A percentile compares a stretch with the other conserved stretches of the same genome.
Evolutionary conservation across 768 basidiomycete species (phyloP).

Genomic region (Lactarius indigo): DNA sequence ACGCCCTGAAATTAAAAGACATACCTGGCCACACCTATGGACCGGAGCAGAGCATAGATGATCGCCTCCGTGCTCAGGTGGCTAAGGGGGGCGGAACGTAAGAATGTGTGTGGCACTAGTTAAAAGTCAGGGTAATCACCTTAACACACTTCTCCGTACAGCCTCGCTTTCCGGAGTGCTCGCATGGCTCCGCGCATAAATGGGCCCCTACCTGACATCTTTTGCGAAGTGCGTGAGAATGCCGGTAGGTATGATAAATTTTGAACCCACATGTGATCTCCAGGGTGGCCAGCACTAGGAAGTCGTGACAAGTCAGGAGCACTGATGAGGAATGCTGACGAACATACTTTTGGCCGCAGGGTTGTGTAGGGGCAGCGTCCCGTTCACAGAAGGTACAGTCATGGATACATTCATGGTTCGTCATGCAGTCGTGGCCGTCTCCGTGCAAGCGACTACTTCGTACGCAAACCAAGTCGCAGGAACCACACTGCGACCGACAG

Average conservation of each 20-base stretch:
- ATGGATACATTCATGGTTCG: slow-evolving; percentile 44
- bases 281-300: slow-evolving; percentile 51
- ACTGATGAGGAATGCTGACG: neutral
- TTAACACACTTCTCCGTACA: slow-evolving; percentile 51
- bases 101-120: neutral
- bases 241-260: neutral
- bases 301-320: slow-evolving; percentile 22
- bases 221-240: neutral
- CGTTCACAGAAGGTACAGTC: slow-evolving; percentile 43
- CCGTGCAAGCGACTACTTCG: slow-evolving; percentile 42
- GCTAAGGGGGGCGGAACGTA: too few relatives aligned
- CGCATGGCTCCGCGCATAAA: slow-evolving; percentile 51
- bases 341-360: slow-evolving; percentile 48
- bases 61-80: slow-evolving; percentile 33
- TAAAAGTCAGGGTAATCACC: slow-evolving; percentile 31
- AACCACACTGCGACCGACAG: slow-evolving; percentile 45
- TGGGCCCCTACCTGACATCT: slow-evolving; percentile 46
- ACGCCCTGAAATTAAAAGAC: neutral
- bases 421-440: slow-evolving; percentile 45
- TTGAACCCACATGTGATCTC: slow-evolving; percentile 46
- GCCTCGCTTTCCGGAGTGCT: slow-evolving; percentile 43
- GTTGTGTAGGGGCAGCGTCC: slow-evolving; percentile 26
- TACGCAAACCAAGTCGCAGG: slow-evolving; percentile 50
- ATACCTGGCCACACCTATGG: slow-evolving; percentile 54
- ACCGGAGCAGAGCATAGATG: slow-evolving; percentile 51